phyloP scores from a whole-genome alignment of 2,329 filamentous ascomycete genomes.

The Fusarium liriodendri region DNA sequence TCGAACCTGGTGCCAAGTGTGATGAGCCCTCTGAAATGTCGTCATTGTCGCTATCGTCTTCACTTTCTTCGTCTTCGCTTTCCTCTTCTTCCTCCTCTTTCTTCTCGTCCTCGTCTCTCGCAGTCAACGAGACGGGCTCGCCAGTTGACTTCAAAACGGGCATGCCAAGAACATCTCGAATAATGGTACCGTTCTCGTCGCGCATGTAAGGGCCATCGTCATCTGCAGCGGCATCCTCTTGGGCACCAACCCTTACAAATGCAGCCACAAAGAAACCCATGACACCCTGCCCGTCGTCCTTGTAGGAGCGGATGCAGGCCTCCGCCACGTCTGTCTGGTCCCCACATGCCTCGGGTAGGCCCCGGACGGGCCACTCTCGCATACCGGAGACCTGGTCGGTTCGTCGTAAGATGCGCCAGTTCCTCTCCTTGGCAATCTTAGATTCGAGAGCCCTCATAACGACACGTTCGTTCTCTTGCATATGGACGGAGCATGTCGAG shows the following conservation, averaged over 20 bases:
- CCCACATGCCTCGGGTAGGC: slow-evolving; percentile 60
- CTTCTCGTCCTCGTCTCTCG: slow-evolving; percentile 39
- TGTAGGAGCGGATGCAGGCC: slow-evolving; percentile 84
- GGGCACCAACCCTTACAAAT: slow-evolving; percentile 66
- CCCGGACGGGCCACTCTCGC: slow-evolving; percentile 78
- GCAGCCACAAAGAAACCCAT: slow-evolving; percentile 98
- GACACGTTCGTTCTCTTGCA: slow-evolving; percentile 89
- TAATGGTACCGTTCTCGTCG: slow-evolving; percentile 65
- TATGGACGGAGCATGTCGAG: slow-evolving; percentile 91
- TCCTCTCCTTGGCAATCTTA: slow-evolving; percentile 70
- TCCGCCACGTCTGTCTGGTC: slow-evolving; percentile 70
- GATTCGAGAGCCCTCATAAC: slow-evolving; percentile 79
- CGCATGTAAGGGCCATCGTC: slow-evolving; percentile 63
- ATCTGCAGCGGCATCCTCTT: slow-evolving; percentile 27
- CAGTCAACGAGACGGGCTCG: slow-evolving; percentile 41
- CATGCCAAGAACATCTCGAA: slow-evolving; percentile 54
- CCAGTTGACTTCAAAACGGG: slow-evolving; percentile 52
- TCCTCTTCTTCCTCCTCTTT: slow-evolving; percentile 37
- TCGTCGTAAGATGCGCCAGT: slow-evolving; percentile 82
- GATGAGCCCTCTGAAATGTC: slow-evolving; percentile 4
- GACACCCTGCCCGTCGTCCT: slow-evolving; percentile 82
- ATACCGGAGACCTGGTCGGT: slow-evolving; percentile 82
- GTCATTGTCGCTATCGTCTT: slow-evolving; percentile 9
- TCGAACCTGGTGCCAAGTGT: slow-evolving; percentile 18
- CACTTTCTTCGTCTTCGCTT: slow-evolving; percentile 22